Conservation (phyloP, 495 filamentous ascomycete species). For the Parmelia sp. region DNA sequence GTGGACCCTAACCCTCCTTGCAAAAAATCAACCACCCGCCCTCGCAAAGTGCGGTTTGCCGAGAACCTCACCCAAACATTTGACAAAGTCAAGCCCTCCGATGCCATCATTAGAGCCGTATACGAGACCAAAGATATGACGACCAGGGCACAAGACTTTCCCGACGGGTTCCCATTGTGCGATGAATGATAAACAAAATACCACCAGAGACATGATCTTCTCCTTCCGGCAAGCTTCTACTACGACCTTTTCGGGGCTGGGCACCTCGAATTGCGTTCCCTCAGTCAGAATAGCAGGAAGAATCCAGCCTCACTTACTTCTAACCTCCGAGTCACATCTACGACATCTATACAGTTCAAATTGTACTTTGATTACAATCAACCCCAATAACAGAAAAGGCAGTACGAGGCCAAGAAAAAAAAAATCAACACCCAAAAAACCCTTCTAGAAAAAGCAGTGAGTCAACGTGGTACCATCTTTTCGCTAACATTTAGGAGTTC, state of each 20-base stretch:
- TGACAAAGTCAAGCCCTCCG: neutral
- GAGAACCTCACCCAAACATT: neutral
- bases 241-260: neutral
- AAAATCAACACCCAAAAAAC: neutral
- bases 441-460: neutral
- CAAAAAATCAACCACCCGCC: neutral
- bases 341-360: neutral
- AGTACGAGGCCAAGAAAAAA: neutral
- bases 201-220: neutral
- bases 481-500: too few relatives aligned
- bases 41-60: neutral
- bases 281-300: neutral
- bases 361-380: constrained; percentile 1
- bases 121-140: neutral
- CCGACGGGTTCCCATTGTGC: neutral
- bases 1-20: neutral
- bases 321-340: neutral
- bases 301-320: neutral
- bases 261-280: neutral
- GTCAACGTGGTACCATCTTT: neutral
- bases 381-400: constrained; percentile 2
- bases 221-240: neutral
- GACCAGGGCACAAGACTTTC: neutral
- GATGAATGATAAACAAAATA: too few relatives aligned
- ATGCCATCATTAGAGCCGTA: neutral